Percentiles rank a stretch among this genome's conserved stretches.
Evolutionary conservation across 2,329 filamentous ascomycete species (phyloP).

Genomic region (Calonectria pauciramosa): DNA sequence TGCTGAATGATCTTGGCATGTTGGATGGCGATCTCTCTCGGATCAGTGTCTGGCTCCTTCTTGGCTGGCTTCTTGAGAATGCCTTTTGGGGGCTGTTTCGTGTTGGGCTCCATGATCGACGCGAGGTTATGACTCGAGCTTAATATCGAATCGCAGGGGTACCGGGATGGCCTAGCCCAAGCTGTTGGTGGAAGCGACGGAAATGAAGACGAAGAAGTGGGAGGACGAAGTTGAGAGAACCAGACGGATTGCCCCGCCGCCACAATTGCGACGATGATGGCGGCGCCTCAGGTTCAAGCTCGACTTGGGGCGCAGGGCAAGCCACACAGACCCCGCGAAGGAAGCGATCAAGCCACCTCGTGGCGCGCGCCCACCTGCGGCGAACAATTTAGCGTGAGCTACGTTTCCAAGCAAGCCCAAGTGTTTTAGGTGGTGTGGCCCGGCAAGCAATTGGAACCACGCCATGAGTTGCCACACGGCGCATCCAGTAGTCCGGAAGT

Average conservation of each 20-base stretch:
- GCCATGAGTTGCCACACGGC: conserved; percentile 16
- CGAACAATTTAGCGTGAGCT: conserved; percentile 11
- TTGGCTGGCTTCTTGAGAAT: conserved; percentile 70
- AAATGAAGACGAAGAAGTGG: background rate
- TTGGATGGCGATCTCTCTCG: conserved; percentile 78
- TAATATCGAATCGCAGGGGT: background rate
- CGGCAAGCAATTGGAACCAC: background rate
- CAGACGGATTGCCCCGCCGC: conserved; percentile 25
- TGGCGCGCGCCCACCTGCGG: conserved; percentile 16
- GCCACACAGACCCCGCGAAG: conserved; percentile 21
- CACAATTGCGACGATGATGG: conserved; percentile 22
- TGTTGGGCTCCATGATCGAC: conserved; percentile 43
- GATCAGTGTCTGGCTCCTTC: conserved; percentile 52
- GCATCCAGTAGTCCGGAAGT: conserved; percentile 16
- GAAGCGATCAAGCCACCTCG: conserved; percentile 19
- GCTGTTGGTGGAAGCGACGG: conserved; percentile 7
- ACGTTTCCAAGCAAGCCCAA: conserved; percentile 8
- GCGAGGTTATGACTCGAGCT: conserved; percentile 12
- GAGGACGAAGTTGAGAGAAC: background rate
- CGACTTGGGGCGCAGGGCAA: conserved; percentile 9
- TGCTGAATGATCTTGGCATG: conserved; percentile 88
- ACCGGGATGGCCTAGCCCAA: background rate
- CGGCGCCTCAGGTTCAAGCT: conserved; percentile 3
- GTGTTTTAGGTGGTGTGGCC: conserved; percentile 10
- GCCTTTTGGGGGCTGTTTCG: conserved; percentile 61